Evolutionary conservation across 805 yeast genomes (phyloP).

Genomic region (Zygotorulaspora sp.): DNA sequence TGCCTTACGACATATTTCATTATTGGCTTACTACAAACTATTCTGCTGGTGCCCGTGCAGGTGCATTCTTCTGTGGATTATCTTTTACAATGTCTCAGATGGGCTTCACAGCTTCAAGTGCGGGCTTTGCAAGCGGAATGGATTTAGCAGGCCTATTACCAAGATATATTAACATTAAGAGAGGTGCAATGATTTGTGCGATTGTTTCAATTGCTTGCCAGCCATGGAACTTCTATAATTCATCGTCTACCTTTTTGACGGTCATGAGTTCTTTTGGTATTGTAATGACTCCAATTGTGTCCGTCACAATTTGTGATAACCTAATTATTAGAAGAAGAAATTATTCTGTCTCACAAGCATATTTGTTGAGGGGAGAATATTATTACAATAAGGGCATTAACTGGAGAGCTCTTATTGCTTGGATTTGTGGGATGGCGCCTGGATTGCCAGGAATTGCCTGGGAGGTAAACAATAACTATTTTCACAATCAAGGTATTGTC

Average conservation of each 20-base stretch:
- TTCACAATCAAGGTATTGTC: constrained; percentile 28
- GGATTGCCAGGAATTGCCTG: constrained; percentile 41
- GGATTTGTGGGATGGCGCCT: constrained; percentile 38
- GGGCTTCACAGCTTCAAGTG: constrained; percentile 34
- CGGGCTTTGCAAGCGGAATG: constrained; percentile 39
- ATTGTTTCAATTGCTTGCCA: constrained; percentile 35
- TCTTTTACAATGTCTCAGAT: constrained; percentile 33
- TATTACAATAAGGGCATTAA: constrained; percentile 41
- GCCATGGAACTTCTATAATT: constrained; percentile 38
- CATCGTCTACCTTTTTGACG: constrained; percentile 31
- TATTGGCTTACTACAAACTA: constrained; percentile 33
- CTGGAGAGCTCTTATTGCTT: constrained; percentile 40
- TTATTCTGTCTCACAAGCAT: constrained; percentile 37
- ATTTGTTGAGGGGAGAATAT: constrained; percentile 31
- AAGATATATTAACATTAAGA: constrained; percentile 29
- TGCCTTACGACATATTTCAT: constrained; percentile 34
- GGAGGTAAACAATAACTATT: constrained; percentile 20
- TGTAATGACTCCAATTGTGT: constrained; percentile 36
- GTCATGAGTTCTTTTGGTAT: constrained; percentile 38
- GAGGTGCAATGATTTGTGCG: constrained; percentile 36
- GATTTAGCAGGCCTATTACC: constrained; percentile 38
- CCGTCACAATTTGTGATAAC: constrained; percentile 39
- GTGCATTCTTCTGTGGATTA: constrained; percentile 36
- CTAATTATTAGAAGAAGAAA: constrained; percentile 35
- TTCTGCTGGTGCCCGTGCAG: constrained; percentile 35